Percentiles rank a stretch among this genome's conserved stretches.
phyloP scores from a whole-genome alignment of 1,139 yeast genomes.

The Spencermartinsiella ligniputridi region DNA sequence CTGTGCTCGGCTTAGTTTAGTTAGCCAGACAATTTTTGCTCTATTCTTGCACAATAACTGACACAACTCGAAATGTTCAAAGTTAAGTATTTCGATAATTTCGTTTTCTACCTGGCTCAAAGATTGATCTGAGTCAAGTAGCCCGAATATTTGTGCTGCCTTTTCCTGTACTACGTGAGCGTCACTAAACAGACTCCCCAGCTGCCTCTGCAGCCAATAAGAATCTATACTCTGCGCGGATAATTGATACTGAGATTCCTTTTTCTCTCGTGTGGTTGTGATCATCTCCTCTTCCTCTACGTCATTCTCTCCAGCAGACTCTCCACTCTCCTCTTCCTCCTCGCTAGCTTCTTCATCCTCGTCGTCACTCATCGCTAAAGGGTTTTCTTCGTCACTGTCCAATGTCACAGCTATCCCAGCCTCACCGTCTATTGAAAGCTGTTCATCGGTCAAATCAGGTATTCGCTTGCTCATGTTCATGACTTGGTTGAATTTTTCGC shows the following conservation, averaged over 20 bases:
- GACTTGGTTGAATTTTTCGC: constrained; percentile 50
- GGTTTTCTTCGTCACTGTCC: constrained; percentile 34
- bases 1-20: constrained; percentile 40
- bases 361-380: constrained; percentile 19
- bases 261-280: constrained; percentile 27
- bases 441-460: constrained; percentile 49
- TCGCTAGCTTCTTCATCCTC: constrained; percentile 29
- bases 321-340: constrained; percentile 32
- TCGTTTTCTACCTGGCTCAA: constrained; percentile 48
- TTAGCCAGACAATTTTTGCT: constrained; percentile 51
- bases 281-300: constrained; percentile 28
- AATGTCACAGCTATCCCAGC: constrained; percentile 45
- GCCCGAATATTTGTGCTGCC: constrained; percentile 30
- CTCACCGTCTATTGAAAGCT: constrained; percentile 36
- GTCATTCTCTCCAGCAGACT: constrained; percentile 28
- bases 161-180: constrained; percentile 36
- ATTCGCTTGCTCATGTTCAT: constrained; percentile 49
- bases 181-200: constrained; percentile 39
- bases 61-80: constrained; percentile 48
- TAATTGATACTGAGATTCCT: constrained; percentile 25
- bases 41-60: constrained; percentile 50
- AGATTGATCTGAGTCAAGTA: constrained; percentile 36
- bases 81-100: constrained; percentile 48
- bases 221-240: constrained; percentile 43
- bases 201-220: constrained; percentile 46